Percentiles rank a stretch among this genome's conserved stretches.
phyloP scores from a whole-genome alignment of 2,329 filamentous ascomycete genomes.

The Davidsoniella virescens region DNA sequence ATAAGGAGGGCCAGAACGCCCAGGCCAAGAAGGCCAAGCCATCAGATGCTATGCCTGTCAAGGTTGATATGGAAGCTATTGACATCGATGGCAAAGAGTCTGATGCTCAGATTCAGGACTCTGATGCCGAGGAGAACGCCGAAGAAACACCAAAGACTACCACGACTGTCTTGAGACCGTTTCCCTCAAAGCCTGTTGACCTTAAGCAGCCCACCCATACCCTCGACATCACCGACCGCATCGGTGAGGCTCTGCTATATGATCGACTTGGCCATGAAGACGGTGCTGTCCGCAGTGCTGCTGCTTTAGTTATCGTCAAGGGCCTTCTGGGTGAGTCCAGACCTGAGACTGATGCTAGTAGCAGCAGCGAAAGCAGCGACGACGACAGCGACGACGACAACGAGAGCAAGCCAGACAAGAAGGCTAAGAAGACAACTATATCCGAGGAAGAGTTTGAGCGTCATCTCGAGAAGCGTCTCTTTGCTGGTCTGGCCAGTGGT shows the following conservation, averaged over 20 bases:
- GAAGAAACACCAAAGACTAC: slow-evolving; percentile 4
- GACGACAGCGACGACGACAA: neutral
- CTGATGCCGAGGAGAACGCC: neutral
- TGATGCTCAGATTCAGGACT: neutral
- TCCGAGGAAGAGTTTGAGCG: slow-evolving; percentile 37
- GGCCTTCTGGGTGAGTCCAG: slow-evolving; percentile 30
- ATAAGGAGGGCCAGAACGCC: neutral
- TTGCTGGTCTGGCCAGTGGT: slow-evolving; percentile 77
- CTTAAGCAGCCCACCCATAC: slow-evolving; percentile 22
- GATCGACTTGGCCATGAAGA: slow-evolving; percentile 46
- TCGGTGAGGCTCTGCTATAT: slow-evolving; percentile 43
- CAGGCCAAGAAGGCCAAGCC: slow-evolving; percentile 8
- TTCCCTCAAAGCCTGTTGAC: slow-evolving; percentile 23
- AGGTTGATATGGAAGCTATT: neutral
- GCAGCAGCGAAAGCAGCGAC: neutral
- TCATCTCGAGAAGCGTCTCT: slow-evolving; percentile 52
- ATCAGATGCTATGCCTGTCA: neutral
- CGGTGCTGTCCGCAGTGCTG: slow-evolving; percentile 35
- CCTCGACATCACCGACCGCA: slow-evolving; percentile 35
- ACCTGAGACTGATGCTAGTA: too few relatives aligned
- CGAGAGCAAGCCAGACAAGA: slow-evolving; percentile 12
- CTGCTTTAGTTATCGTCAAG: slow-evolving; percentile 41
- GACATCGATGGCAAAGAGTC: neutral
- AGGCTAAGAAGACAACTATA: slow-evolving; percentile 22
- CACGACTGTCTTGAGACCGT: slow-evolving; percentile 7